Conservation (phyloP, 2,329 filamentous ascomycete species). For the Talaromyces amestolkiae region DNA sequence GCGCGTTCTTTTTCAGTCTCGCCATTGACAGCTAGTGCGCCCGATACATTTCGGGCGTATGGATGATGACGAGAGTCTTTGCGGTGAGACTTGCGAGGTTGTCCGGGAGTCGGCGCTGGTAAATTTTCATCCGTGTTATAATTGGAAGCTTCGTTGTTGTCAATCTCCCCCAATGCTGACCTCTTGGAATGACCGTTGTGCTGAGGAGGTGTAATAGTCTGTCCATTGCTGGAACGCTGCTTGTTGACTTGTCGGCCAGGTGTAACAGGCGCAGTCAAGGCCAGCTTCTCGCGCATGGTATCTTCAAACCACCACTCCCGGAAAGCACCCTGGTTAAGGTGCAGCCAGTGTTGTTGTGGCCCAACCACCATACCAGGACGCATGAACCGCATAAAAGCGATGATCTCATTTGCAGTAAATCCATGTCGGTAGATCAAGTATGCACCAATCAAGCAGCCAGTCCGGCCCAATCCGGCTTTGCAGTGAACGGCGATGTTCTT, state of each 20-base stretch:
- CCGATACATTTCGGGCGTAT: slow-evolving; percentile 60
- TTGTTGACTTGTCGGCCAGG: slow-evolving; percentile 53
- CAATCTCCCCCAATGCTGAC: slow-evolving; percentile 89
- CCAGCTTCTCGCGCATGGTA: slow-evolving; percentile 75
- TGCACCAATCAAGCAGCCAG: slow-evolving; percentile 92
- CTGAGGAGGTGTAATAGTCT: slow-evolving; percentile 73
- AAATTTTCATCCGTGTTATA: slow-evolving; percentile 71
- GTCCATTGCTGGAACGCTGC: slow-evolving; percentile 64
- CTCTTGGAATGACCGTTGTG: slow-evolving; percentile 73
- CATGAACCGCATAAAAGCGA: slow-evolving; percentile 99
- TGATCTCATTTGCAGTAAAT: slow-evolving; percentile 95
- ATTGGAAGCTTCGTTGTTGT: slow-evolving; percentile 65
- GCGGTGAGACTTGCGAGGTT: slow-evolving; percentile 84
- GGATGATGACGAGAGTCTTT: slow-evolving; percentile 72
- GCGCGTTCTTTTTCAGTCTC: slow-evolving; percentile 35
- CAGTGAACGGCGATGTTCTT: slow-evolving; percentile 96
- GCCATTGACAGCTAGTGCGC: slow-evolving; percentile 38
- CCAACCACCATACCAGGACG: slow-evolving; percentile 98
- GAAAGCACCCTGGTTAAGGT: slow-evolving; percentile 94
- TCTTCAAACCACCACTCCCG: slow-evolving; percentile 94
- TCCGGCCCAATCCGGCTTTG: slow-evolving; percentile 93
- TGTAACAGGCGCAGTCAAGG: slow-evolving; percentile 62
- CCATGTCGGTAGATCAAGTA: slow-evolving; percentile 97
- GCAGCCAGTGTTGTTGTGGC: slow-evolving; percentile 97
- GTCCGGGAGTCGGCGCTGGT: slow-evolving; percentile 90